Percentiles rank a stretch among this genome's conserved stretches.
These are phyloP conservation scores for Allantophomopsis lycopodina DNA, from an alignment of 2,329 filamentous ascomycete species.

Conservation along the genomic window DNA sequence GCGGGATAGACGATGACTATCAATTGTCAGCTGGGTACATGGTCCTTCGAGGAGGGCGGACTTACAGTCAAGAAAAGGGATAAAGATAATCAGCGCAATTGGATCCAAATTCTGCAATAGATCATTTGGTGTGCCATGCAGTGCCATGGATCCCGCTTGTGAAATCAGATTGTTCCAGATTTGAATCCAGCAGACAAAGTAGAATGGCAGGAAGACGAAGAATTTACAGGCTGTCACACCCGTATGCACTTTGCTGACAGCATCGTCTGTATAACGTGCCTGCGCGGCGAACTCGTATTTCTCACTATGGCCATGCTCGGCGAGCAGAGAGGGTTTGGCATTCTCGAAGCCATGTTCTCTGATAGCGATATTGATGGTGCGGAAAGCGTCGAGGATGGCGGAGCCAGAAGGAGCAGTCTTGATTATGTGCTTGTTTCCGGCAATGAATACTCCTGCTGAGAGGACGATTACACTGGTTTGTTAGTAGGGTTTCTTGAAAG, in stretches of 20 bases:
- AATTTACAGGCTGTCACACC: no score
- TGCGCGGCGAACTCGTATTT: no score
- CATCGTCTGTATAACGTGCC: no score
- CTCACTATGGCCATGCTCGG: no score
- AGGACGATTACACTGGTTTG: slow-evolving; percentile 26
- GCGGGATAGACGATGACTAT: slow-evolving; percentile 38
- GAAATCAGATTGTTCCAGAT: slow-evolving; percentile 40
- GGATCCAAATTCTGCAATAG: slow-evolving; percentile 45
- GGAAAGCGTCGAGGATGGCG: slow-evolving; percentile 52
- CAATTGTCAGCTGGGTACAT: no score
- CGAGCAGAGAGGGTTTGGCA: slow-evolving; percentile 13
- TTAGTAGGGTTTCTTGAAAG: slow-evolving; percentile 9
- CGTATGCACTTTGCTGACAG: no score
- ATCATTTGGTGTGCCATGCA: slow-evolving; percentile 42
- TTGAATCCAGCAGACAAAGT: no score
- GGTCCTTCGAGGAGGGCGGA: no score
- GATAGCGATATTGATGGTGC: slow-evolving; percentile 40
- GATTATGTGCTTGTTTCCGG: slow-evolving; percentile 41
- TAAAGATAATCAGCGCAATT: slow-evolving; percentile 41
- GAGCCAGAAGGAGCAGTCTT: slow-evolving; percentile 43
- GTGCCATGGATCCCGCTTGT: slow-evolving; percentile 39
- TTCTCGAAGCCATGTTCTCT: slow-evolving; percentile 43
- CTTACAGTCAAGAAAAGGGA: slow-evolving; percentile 29
- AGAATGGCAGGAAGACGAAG: no score
- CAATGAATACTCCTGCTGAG: slow-evolving; percentile 22